Evolutionary conservation across 2,329 filamentous ascomycete species (phyloP), one percentile per base, ranked within the genome.

Genomic region (Sporothrix brunneoviolacea): DNA sequence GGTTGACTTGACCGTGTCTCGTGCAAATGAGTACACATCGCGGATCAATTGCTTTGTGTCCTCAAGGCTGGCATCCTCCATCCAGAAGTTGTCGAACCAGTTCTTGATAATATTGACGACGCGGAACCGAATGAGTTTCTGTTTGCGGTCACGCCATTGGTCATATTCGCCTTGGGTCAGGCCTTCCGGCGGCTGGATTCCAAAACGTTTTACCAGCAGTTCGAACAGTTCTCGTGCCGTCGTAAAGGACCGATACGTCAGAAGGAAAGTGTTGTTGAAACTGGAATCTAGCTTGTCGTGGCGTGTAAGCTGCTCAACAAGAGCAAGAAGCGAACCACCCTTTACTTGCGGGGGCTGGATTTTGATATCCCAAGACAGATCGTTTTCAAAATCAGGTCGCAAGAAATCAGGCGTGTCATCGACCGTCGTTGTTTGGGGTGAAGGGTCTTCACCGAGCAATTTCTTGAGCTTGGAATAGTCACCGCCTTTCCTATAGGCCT

Each of bases 61-160:
- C 46, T 91, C 87, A 15, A 59, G 51, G 62, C 84, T 91, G 55
- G 85, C 83, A 43, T 90, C 87, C 64, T 98, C 93, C 90, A 97
- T 96, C 93, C 93, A 98, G 67, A 93, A 97, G 60, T 86, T 91
- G 64, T 97, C 93, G 59, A 98, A 93, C 93, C 93, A 98, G 68
- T 83, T 94, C 76, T 97, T 97, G 42, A 98, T 72, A 57, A 96
- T 97, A 62, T 97, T 98, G 57, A 98, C 90, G 2, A 98, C 91
- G 37, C 93, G 83, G 71, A 98, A 95, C 32, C 93, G 82, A 54
- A 97, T 96, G 5, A 89, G 86, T 64, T 94, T 96, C 66, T 97
- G 93, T 70, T 98, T 98, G 64, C 84, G 84, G 64, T 95, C 89
- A 32, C 87, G 82, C 93, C 93, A 98, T 27, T 80, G 75, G 50